These are phyloP conservation scores for Hura crepitans DNA, from an alignment of 441 rosid species.

Conservation along the genomic window DNA sequence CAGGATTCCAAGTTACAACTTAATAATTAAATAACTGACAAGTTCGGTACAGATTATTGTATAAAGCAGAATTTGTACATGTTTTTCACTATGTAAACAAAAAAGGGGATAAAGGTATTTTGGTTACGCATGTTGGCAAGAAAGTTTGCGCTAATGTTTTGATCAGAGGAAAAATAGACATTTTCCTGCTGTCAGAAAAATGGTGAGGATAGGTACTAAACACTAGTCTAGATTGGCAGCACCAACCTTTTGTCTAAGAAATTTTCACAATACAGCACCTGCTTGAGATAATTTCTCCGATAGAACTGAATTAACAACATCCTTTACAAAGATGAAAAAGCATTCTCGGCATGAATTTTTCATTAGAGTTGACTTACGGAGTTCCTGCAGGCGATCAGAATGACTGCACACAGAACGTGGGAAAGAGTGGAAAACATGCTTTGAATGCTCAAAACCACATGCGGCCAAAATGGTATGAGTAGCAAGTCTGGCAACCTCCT, in stretches of 20 bases:
- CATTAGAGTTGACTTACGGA: constrained; percentile 30
- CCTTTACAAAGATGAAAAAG: constrained; percentile 38
- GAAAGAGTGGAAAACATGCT: constrained; percentile 19
- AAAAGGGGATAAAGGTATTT: no score
- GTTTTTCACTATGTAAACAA: no score
- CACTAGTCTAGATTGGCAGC: background rate
- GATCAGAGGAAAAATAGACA: no score
- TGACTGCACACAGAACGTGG: constrained; percentile 33
- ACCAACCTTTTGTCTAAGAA: background rate
- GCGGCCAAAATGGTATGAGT: constrained; percentile 48
- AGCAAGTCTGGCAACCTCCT: constrained; percentile 47
- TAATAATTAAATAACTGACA: no score
- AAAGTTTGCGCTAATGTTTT: background rate
- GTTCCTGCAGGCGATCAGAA: constrained; percentile 19
- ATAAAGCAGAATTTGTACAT: no score
- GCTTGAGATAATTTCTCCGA: constrained; percentile 22
- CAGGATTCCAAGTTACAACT: no score
- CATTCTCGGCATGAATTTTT: constrained; percentile 45
- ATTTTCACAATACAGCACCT: background rate
- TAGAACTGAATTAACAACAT: constrained; percentile 33
- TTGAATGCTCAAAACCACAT: constrained; percentile 40
- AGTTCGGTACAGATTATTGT: no score
- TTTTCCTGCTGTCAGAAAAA: no score
- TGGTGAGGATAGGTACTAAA: no score
- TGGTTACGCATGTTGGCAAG: background rate